phyloP scores from a whole-genome alignment of 805 yeast species.

The Candida golubevii region DNA sequence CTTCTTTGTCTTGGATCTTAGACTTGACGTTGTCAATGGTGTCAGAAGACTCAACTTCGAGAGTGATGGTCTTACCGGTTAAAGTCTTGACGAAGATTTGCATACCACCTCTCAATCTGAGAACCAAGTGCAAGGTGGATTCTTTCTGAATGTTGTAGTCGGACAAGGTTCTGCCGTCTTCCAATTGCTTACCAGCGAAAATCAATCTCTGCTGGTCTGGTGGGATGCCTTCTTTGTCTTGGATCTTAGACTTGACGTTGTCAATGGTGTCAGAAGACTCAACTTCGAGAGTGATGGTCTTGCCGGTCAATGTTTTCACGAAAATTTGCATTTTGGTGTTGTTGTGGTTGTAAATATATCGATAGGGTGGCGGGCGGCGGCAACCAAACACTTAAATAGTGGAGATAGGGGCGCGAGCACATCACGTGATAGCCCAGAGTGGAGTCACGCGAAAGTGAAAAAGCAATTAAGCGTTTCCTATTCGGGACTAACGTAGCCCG shows the following conservation, averaged over 20 bases:
- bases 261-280: slow-evolving; percentile 97
- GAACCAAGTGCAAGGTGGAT: slow-evolving; percentile 29
- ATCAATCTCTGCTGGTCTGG: slow-evolving; percentile 45
- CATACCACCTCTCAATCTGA: slow-evolving; percentile 44
- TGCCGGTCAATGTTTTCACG: slow-evolving; percentile 54
- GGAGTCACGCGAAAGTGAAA: slow-evolving; percentile 16
- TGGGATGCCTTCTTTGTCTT: slow-evolving; percentile 43
- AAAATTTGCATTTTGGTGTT: slow-evolving; percentile 45
- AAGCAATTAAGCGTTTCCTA: slow-evolving; percentile 12
- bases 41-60: slow-evolving; percentile 97
- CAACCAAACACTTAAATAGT: slow-evolving; percentile 17
- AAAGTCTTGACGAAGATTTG: slow-evolving; percentile 46
- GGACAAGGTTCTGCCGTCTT: slow-evolving; percentile 35
- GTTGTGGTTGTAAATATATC: slow-evolving; percentile 4
- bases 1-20: slow-evolving; percentile 97
- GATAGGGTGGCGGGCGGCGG: slow-evolving; percentile 16
- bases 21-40: slow-evolving; percentile 85
- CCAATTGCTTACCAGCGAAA: slow-evolving; percentile 46
- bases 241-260: slow-evolving; percentile 80
- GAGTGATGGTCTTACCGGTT: slow-evolving; percentile 68
- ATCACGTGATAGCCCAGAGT: slow-evolving; percentile 15
- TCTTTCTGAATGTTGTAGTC: slow-evolving; percentile 45
- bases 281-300: slow-evolving; percentile 83
- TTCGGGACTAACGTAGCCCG: slow-evolving; percentile 5
- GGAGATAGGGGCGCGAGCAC: slow-evolving; percentile 14